Conservation (phyloP, 331 rosid species). For the Pyrus hybrid region DNA sequence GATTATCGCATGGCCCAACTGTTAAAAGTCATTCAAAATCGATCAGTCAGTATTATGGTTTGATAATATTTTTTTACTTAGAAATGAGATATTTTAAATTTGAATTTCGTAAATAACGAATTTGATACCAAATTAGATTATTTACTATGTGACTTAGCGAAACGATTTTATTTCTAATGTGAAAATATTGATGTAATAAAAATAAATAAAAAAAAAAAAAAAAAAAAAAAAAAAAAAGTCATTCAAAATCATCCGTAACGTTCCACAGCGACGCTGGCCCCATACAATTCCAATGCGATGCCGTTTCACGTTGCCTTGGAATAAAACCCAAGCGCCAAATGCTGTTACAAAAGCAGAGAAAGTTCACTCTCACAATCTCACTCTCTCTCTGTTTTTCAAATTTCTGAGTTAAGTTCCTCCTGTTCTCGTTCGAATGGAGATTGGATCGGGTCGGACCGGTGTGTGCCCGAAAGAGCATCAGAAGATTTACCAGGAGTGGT, state of each 20-base stretch:
- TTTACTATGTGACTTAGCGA: no score
- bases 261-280: background rate
- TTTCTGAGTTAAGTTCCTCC: background rate
- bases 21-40: background rate
- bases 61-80: no score
- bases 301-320: background rate
- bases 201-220: no score
- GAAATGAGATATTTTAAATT: no score
- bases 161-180: no score
- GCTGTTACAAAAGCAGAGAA: background rate
- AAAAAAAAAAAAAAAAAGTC: no score
- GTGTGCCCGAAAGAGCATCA: conserved; percentile 49
- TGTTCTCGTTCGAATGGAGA: conserved; percentile 32
- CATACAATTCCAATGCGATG: background rate
- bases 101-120: no score
- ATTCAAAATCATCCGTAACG: background rate
- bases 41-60: no score
- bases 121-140: no score
- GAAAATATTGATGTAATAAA: no score
- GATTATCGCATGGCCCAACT: background rate
- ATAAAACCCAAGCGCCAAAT: conserved; percentile 24
- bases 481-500: conserved; percentile 70
- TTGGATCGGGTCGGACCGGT: conserved; percentile 23
- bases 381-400: conserved; percentile 6
- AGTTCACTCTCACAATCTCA: background rate